Percentiles rank a stretch among this genome's conserved stretches.
These are phyloP conservation scores for Xylaria sp. DNA, from an alignment of 2,329 filamentous ascomycete species.

Conservation along the genomic window DNA sequence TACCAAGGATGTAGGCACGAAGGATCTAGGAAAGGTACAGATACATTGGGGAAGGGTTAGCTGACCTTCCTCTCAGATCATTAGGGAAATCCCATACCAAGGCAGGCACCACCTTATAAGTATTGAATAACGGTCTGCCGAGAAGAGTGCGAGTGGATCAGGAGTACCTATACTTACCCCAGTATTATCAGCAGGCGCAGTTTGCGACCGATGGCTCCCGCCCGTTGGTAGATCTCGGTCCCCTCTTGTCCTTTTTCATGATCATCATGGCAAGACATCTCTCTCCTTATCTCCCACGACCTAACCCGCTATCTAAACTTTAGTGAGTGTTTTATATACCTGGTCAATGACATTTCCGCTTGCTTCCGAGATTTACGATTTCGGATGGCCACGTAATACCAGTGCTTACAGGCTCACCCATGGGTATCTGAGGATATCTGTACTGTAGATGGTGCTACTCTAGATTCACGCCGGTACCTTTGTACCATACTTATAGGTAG, in stretches of 20 bases:
- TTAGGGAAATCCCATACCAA: no score
- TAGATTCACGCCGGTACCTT: no score
- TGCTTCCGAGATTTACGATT: conserved; percentile 12
- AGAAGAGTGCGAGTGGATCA: conserved; percentile 27
- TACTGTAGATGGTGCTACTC: no score
- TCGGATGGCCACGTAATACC: background rate
- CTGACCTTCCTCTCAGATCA: background rate
- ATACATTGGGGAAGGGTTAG: background rate
- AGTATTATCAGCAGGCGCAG: conserved; percentile 31
- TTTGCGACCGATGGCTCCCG: conserved; percentile 23
- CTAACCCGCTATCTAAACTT: background rate
- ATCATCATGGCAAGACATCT: background rate
- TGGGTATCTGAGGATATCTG: no score
- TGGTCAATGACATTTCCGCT: background rate
- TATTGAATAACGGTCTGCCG: background rate
- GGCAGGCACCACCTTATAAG: background rate
- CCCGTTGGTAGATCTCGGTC: background rate
- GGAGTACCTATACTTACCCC: conserved; percentile 8
- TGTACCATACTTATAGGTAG: no score
- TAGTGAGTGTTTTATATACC: background rate
- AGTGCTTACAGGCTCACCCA: background rate
- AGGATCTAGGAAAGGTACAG: background rate
- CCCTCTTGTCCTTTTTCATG: background rate
- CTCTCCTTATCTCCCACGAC: background rate
- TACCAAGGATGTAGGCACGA: background rate